Evolutionary conservation across 306 rosid species (phyloP).

Genomic region (Arachis hypogaea): DNA sequence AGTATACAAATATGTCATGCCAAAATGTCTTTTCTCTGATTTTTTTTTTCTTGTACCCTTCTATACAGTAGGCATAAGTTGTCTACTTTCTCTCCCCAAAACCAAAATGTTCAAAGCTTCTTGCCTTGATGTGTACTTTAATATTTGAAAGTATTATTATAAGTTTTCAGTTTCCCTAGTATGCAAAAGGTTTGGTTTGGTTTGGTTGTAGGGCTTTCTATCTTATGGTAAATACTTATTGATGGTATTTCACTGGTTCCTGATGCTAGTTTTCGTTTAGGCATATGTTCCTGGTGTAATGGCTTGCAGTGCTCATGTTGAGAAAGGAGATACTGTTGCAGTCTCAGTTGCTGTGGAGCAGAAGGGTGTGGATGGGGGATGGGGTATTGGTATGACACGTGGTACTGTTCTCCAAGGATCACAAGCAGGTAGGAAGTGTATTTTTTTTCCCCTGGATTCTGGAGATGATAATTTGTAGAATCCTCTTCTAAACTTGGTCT

Average conservation of each 20-base stretch:
- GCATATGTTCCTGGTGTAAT: slow-evolving; percentile 89
- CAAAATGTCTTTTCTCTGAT: neutral
- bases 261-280: slow-evolving; percentile 51
- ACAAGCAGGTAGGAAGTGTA: slow-evolving; percentile 54
- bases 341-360: slow-evolving; percentile 91
- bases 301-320: slow-evolving; percentile 97
- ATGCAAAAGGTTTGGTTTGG: neutral
- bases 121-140: neutral
- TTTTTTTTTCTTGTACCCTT: too few species aligned
- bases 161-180: slow-evolving; percentile 1
- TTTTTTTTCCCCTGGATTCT: slow-evolving; percentile 31
- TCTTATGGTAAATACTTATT: slow-evolving; percentile 5
- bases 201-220: neutral
- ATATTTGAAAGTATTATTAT: neutral
- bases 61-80: neutral
- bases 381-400: slow-evolving; percentile 80
- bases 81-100: neutral
- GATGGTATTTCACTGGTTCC: slow-evolving; percentile 19
- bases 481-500: neutral
- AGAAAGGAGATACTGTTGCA: slow-evolving; percentile 75
- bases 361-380: slow-evolving; percentile 72
- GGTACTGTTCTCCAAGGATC: slow-evolving; percentile 83
- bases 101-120: neutral
- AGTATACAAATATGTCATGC: neutral
- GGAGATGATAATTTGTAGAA: slow-evolving; percentile 19